Evolutionary conservation across 2,329 filamentous ascomycete genomes (phyloP).

Genomic region (Arthrobotrys musiformis): DNA sequence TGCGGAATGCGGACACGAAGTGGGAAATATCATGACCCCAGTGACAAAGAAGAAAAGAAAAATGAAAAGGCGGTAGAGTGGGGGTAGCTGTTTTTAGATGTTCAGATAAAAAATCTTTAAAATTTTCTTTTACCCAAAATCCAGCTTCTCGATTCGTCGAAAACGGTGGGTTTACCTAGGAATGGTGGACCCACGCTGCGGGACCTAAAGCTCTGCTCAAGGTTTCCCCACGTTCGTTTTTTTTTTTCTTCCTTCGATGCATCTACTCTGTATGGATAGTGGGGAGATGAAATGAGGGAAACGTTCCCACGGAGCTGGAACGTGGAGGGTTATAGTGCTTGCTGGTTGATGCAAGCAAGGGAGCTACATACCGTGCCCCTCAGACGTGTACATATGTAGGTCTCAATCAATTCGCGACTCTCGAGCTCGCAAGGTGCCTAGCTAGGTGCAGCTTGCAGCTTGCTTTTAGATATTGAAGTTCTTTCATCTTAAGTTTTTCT

Average conservation of each 20-base stretch:
- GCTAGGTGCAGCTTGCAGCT: conserved; percentile 47
- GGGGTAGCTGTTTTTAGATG: conserved; percentile 23
- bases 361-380: conserved; percentile 24
- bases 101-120: not conserved
- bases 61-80: conserved; percentile 19
- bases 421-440: conserved; percentile 48
- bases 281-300: conserved; percentile 48
- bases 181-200: conserved; percentile 38
- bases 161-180: conserved; percentile 3
- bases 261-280: conserved; percentile 34
- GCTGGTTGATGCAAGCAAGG: conserved; percentile 42
- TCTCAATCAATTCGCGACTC: conserved; percentile 14
- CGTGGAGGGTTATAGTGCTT: conserved; percentile 42
- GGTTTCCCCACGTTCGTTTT: conserved; percentile 53
- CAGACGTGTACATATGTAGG: conserved; percentile 21
- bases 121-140: conserved; percentile 22
- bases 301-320: conserved; percentile 52
- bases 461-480: conserved; percentile 11
- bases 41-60: conserved; percentile 8
- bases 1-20: conserved; percentile 52
- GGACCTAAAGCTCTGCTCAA: conserved; percentile 35
- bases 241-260: conserved; percentile 10
- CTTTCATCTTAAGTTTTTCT: conserved; percentile 28
- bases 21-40: conserved; percentile 10
- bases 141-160: conserved; percentile 51